A percentile compares a stretch with the other conserved stretches of the same genome.
These are phyloP conservation scores for Nepenthes alata DNA, from an alignment of 179 eudicot genomes.

Conservation along the genomic window DNA sequence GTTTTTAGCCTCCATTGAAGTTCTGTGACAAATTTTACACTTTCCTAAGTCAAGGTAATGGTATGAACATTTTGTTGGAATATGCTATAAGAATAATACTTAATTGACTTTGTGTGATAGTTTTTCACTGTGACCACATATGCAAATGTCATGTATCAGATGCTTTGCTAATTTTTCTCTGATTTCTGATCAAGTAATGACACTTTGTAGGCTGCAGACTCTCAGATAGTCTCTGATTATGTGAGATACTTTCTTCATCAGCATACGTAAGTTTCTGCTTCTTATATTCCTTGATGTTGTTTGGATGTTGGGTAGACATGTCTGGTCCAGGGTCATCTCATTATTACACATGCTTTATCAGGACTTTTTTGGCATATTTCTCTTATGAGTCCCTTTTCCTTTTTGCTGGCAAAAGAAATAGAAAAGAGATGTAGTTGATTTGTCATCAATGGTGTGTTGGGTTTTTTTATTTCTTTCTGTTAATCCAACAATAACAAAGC, in stretches of 20 bases:
- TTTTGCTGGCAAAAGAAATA: too few relatives aligned
- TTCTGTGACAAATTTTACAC: neutral
- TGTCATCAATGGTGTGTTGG: neutral
- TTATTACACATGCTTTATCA: too few relatives aligned
- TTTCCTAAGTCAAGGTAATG: neutral
- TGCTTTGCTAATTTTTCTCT: neutral
- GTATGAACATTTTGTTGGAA: too few relatives aligned
- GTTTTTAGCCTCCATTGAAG: neutral
- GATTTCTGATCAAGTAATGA: neutral
- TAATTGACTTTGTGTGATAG: too few relatives aligned
- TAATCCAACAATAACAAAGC: neutral
- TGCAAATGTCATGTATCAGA: too few relatives aligned
- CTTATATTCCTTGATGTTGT: slow-evolving; percentile 4
- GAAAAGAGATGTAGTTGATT: neutral
- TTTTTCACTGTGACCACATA: too few relatives aligned
- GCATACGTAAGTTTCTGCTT: slow-evolving; percentile 60
- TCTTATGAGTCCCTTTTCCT: too few relatives aligned
- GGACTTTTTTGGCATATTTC: too few relatives aligned
- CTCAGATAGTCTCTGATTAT: slow-evolving; percentile 89
- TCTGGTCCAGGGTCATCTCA: too few relatives aligned
- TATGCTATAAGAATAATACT: neutral
- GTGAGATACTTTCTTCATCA: slow-evolving; percentile 93
- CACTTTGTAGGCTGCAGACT: slow-evolving; percentile 82
- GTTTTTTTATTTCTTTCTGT: neutral
- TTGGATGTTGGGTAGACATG: neutral